Evolutionary conservation across 345 rosid species (phyloP).

Genomic region (Eucalyptus tenuipes): DNA sequence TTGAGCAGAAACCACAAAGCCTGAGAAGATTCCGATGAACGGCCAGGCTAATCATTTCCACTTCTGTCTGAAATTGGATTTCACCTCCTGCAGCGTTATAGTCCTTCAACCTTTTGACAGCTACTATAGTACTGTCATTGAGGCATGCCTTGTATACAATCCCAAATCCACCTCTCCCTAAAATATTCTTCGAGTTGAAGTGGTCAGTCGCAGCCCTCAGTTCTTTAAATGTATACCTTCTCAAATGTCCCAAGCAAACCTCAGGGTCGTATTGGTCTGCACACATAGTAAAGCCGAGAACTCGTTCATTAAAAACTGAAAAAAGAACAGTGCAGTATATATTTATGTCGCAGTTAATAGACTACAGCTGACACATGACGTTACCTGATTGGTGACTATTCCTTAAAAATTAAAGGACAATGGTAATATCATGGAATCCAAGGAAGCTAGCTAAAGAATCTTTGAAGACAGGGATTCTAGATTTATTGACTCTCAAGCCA

Average conservation of each 20-base stretch:
- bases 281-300: not conserved
- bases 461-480: not conserved
- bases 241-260: conserved; percentile 78
- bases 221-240: conserved; percentile 82
- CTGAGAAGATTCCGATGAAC: conserved; percentile 94
- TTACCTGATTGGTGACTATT: not conserved
- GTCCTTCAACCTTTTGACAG: conserved; percentile 97
- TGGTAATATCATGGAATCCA: not conserved
- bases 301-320: not conserved
- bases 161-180: conserved; percentile 93
- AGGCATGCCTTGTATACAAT: conserved; percentile 87
- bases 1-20: conserved; percentile 91
- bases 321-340: not conserved
- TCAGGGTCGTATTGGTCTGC: conserved; percentile 94
- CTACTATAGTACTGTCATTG: conserved; percentile 64
- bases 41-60: conserved; percentile 91
- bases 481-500: not conserved
- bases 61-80: conserved; percentile 96
- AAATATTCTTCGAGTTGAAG: conserved; percentile 78
- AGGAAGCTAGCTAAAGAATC: not conserved
- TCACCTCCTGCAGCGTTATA: conserved; percentile 83
- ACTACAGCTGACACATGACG: not conserved
- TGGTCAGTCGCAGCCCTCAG: conserved; percentile 82
- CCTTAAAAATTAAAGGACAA: not conserved
- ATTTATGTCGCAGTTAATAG: not conserved